Evolutionary conservation across 2,329 filamentous ascomycete species (phyloP).

Genomic region (Malbranchea cinnamomea): DNA sequence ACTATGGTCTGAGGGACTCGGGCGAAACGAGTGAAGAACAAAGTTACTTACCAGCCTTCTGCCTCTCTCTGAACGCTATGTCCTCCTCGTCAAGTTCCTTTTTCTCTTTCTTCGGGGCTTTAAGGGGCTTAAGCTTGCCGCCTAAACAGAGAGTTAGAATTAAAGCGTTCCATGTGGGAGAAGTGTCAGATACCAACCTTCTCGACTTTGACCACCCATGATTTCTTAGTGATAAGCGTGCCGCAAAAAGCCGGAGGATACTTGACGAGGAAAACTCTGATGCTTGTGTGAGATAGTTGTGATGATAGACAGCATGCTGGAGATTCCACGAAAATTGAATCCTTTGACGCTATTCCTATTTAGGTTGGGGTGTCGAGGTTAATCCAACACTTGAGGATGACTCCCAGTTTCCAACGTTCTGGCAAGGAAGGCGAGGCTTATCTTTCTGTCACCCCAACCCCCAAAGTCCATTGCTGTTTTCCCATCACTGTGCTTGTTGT

Average conservation of each 20-base stretch:
- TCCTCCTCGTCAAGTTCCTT: slow-evolving; percentile 83
- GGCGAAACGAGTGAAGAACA: not conserved
- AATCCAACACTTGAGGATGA: no score
- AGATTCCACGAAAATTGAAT: no score
- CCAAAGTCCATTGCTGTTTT: no score
- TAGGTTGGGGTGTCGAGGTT: no score
- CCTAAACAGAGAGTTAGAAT: slow-evolving; percentile 31
- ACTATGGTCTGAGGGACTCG: not conserved
- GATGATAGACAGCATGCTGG: no score
- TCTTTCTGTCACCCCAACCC: no score
- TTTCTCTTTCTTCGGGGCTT: slow-evolving; percentile 72
- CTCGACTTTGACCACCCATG: slow-evolving; percentile 55
- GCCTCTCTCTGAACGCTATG: slow-evolving; percentile 66
- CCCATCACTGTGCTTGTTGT: not conserved
- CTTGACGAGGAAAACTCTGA: not conserved
- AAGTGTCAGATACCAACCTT: slow-evolving; percentile 33
- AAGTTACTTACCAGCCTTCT: slow-evolving; percentile 56
- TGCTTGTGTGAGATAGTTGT: not conserved
- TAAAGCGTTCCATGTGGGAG: not conserved
- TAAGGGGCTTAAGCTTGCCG: slow-evolving; percentile 72
- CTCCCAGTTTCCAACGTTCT: no score
- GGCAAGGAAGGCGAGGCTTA: no score
- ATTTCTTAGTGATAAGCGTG: slow-evolving; percentile 14
- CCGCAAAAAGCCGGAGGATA: not conserved
- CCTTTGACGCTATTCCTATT: no score